Evolutionary conservation across 768 basidiomycete genomes (phyloP).

Genomic region (Dioszegia aurantiaca): DNA sequence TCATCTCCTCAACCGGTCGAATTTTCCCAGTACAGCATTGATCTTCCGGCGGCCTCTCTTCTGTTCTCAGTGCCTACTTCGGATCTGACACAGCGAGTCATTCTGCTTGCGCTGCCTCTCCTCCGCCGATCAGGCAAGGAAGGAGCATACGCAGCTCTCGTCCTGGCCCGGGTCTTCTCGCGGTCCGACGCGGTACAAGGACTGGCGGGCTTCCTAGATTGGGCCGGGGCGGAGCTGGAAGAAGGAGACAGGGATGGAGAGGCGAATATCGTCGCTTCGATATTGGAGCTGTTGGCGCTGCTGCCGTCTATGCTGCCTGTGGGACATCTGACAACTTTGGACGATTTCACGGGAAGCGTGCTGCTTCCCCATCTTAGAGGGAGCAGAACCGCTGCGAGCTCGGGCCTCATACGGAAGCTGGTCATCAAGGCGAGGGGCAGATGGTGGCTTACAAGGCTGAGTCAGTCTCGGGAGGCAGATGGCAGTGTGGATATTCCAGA

Average conservation of each 20-base stretch:
- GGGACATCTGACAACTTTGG: slow-evolving; percentile 59
- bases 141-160: slow-evolving; percentile 72
- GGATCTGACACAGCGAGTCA: slow-evolving; percentile 57
- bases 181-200: slow-evolving; percentile 58
- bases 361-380: slow-evolving; percentile 55
- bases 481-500: slow-evolving; percentile 65
- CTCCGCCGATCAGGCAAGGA: slow-evolving; percentile 63
- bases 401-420: slow-evolving; percentile 45
- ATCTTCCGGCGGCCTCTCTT: slow-evolving; percentile 15
- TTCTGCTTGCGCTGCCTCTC: slow-evolving; percentile 32
- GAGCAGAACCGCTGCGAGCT: slow-evolving; percentile 24
- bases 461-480: not conserved
- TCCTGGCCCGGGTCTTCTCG: slow-evolving; percentile 77
- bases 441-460: slow-evolving; percentile 45
- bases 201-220: slow-evolving; percentile 27
- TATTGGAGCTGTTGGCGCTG: slow-evolving; percentile 33
- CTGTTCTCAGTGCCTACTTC: slow-evolving; percentile 51
- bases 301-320: slow-evolving; percentile 56
- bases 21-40: slow-evolving; percentile 47
- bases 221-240: slow-evolving; percentile 29
- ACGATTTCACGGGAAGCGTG: slow-evolving; percentile 58
- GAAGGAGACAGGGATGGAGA: slow-evolving; percentile 34
- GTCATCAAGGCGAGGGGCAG: slow-evolving; percentile 47
- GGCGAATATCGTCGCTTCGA: slow-evolving; percentile 36
- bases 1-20: slow-evolving; percentile 57